Evolutionary conservation across 2,329 filamentous ascomycete species (phyloP).

Genomic region (Hypoxylon rubiginosum): DNA sequence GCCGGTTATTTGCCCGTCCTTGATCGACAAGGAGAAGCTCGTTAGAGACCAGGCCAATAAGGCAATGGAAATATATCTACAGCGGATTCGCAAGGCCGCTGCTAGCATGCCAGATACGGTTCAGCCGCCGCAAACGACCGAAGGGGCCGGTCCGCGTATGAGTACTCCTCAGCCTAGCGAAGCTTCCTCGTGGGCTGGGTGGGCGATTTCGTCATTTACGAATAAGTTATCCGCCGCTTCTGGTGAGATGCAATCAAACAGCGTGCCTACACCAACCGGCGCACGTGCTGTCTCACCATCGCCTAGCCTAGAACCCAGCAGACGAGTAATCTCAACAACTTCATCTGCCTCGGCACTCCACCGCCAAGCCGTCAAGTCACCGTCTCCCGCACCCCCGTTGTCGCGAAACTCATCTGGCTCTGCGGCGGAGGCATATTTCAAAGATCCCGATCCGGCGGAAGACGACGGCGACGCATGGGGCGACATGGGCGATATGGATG

Average conservation of each 20-base stretch:
- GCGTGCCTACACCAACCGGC: constrained; percentile 53
- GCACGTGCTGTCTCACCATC: constrained; percentile 55
- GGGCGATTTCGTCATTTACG: constrained; percentile 98
- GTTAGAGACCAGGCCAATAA: constrained; percentile 93
- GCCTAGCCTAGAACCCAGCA: constrained; percentile 50
- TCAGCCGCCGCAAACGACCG: constrained; percentile 71
- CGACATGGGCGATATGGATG: constrained; percentile 69
- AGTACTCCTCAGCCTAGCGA: constrained; percentile 76
- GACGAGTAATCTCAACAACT: constrained; percentile 55
- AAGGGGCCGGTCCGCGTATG: constrained; percentile 75
- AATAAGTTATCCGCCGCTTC: constrained; percentile 89
- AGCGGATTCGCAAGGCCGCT: constrained; percentile 82
- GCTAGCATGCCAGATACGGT: constrained; percentile 83
- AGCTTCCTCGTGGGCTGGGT: constrained; percentile 84
- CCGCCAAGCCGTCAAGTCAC: constrained; percentile 70
- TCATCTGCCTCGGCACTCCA: constrained; percentile 71
- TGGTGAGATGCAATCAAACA: constrained; percentile 83
- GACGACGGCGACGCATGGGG: constrained; percentile 82
- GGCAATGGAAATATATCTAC: constrained; percentile 87
- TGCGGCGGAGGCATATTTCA: constrained; percentile 56
- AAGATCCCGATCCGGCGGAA: constrained; percentile 63
- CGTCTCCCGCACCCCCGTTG: constrained; percentile 56
- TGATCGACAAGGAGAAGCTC: constrained; percentile 96
- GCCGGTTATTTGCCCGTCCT: constrained; percentile 83
- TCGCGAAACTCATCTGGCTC: constrained; percentile 65